phyloP scores from a whole-genome alignment of 139 green algal genomes.

The Chlamydomonas incerta region DNA sequence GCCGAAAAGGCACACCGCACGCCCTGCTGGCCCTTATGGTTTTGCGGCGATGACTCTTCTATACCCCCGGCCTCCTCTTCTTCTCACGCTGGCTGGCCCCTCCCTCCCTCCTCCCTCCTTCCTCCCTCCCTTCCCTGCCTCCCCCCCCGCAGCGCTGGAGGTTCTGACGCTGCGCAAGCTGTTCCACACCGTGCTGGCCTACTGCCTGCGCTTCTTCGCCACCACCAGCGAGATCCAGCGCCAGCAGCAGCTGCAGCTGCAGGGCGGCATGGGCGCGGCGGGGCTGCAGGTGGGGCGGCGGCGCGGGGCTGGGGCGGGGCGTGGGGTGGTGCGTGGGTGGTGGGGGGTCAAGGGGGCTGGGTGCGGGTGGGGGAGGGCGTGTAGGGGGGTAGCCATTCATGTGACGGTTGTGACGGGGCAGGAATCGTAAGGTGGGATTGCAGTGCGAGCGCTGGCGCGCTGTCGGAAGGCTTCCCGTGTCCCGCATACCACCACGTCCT shows the following conservation, averaged over 20 bases:
- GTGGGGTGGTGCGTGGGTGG: neutral
- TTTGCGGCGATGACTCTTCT: no score
- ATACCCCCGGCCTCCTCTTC: neutral
- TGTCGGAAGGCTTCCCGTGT: no score
- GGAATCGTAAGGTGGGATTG: no score
- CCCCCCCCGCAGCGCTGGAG: conserved; percentile 36
- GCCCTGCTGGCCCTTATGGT: no score
- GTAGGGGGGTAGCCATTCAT: no score
- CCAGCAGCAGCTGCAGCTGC: conserved; percentile 29
- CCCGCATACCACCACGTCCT: no score
- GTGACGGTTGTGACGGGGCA: no score
- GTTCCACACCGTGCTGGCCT: conserved; percentile 69
- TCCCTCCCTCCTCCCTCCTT: neutral
- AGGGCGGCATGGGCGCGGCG: conserved; percentile 22
- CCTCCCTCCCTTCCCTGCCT: neutral
- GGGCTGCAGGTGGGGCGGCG: conserved; percentile 20
- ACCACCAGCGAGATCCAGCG: conserved; percentile 14
- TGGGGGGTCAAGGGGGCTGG: no score
- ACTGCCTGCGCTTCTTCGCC: conserved; percentile 57
- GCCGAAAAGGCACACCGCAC: no score
- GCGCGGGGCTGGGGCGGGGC: neutral
- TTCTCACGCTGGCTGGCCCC: neutral
- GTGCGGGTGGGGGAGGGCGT: no score
- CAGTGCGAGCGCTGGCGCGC: no score
- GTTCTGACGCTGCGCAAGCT: conserved; percentile 75